These are phyloP conservation scores for Aschersonia sp. DNA, from an alignment of 2,329 filamentous ascomycete genomes.

Conservation along the genomic window DNA sequence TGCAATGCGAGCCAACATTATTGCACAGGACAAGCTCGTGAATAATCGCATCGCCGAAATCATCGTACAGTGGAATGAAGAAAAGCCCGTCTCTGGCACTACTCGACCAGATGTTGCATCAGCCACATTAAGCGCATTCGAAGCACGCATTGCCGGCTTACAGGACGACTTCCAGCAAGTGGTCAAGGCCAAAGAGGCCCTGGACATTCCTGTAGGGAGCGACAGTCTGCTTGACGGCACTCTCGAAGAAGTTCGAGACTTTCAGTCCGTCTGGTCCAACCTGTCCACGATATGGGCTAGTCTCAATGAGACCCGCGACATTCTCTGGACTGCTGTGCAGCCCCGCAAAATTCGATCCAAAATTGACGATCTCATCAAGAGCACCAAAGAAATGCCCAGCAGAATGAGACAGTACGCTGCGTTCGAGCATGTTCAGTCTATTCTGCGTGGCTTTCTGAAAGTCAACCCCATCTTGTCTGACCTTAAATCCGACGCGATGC, in stretches of 20 bases:
- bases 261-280: slow-evolving; percentile 96
- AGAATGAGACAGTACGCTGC: slow-evolving; percentile 98
- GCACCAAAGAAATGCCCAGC: slow-evolving; percentile 98
- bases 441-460: slow-evolving; percentile 77
- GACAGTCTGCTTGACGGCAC: slow-evolving; percentile 75
- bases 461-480: slow-evolving; percentile 80
- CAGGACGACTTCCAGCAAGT: slow-evolving; percentile 88
- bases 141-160: slow-evolving; percentile 69
- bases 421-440: slow-evolving; percentile 95
- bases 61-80: slow-evolving; percentile 78
- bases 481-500: slow-evolving; percentile 89
- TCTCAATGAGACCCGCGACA: slow-evolving; percentile 83
- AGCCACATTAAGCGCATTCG: slow-evolving; percentile 66
- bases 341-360: slow-evolving; percentile 82
- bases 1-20: slow-evolving; percentile 85
- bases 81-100: slow-evolving; percentile 91
- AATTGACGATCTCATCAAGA: slow-evolving; percentile 86
- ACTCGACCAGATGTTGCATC: slow-evolving; percentile 84
- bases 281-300: slow-evolving; percentile 94
- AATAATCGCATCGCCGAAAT: slow-evolving; percentile 78
- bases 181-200: slow-evolving; percentile 87
- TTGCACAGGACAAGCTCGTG: slow-evolving; percentile 83
- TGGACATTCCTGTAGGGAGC: slow-evolving; percentile 69
- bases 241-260: slow-evolving; percentile 92
- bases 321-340: slow-evolving; percentile 88